Conservation (phyloP, 352 stramenopile species). For the Globisporangium viniferum region DNA sequence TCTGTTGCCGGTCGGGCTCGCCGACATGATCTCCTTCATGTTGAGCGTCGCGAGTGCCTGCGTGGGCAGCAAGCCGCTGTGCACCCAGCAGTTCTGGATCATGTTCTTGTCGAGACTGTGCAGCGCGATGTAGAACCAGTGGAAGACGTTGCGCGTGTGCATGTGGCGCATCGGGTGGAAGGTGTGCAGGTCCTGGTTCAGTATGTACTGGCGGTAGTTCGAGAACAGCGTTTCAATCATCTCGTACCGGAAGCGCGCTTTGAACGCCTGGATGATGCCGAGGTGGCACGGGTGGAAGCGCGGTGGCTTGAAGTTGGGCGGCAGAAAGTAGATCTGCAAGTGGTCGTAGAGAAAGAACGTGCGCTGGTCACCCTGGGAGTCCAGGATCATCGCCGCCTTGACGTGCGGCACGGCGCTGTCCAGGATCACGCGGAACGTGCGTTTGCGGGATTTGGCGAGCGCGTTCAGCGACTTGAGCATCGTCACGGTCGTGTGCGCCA, state of each 20-base stretch:
- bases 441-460: constrained; percentile 65
- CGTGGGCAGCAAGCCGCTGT: constrained; percentile 67
- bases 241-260: constrained; percentile 73
- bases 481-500: constrained; percentile 72
- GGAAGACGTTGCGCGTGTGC: constrained; percentile 81
- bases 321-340: constrained; percentile 78
- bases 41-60: constrained; percentile 64
- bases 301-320: constrained; percentile 71
- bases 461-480: constrained; percentile 79
- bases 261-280: constrained; percentile 76
- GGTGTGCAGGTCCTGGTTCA: constrained; percentile 42
- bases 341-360: constrained; percentile 87
- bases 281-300: constrained; percentile 76
- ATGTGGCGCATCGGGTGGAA: constrained; percentile 52
- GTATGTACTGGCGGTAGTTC: constrained; percentile 48
- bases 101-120: constrained; percentile 66
- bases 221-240: constrained; percentile 76
- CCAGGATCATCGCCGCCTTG: constrained; percentile 83
- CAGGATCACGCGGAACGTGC: constrained; percentile 78
- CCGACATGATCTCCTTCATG: constrained; percentile 50
- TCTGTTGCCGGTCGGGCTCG: background rate
- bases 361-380: constrained; percentile 81
- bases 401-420: constrained; percentile 81
- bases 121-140: constrained; percentile 78
- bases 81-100: constrained; percentile 73